Conservation (phyloP, 1,284 basidiomycete species). For the Cryptococcus sp. region DNA sequence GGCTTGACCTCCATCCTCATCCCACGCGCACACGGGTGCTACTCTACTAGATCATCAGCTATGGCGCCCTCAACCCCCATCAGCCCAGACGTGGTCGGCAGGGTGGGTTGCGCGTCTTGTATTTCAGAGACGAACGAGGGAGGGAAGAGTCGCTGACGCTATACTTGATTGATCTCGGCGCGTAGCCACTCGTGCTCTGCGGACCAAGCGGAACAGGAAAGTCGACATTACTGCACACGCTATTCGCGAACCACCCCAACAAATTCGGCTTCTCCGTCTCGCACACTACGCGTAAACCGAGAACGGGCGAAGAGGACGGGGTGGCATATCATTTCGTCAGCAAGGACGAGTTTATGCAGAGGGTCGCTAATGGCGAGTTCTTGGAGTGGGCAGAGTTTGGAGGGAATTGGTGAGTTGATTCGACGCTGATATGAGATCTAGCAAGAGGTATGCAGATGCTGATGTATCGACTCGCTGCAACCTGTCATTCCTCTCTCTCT, state of each 20-base stretch:
- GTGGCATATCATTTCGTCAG: conserved; percentile 62
- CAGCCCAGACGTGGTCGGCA: conserved; percentile 33
- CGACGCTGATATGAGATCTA: not conserved
- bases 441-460: not conserved
- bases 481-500: not conserved
- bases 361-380: conserved; percentile 60
- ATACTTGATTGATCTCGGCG: not conserved
- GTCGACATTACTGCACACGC: conserved; percentile 62
- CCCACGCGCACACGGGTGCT: not conserved
- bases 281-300: conserved; percentile 87
- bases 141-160: not conserved
- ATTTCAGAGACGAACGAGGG: not conserved
- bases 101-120: conserved; percentile 22
- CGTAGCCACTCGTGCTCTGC: conserved; percentile 69
- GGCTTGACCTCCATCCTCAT: not conserved
- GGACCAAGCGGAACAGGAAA: conserved; percentile 28
- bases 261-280: conserved; percentile 93
- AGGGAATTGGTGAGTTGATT: conserved; percentile 71
- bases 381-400: conserved; percentile 76
- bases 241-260: conserved; percentile 80
- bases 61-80: conserved; percentile 22
- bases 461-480: not conserved
- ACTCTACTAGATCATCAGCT: not conserved
- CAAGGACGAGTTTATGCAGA: conserved; percentile 57
- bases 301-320: conserved; percentile 80